A percentile compares a stretch with the other conserved stretches of the same genome.
Evolutionary conservation across 495 filamentous ascomycete genomes (phyloP).

Genomic region (Daldinia grandis): DNA sequence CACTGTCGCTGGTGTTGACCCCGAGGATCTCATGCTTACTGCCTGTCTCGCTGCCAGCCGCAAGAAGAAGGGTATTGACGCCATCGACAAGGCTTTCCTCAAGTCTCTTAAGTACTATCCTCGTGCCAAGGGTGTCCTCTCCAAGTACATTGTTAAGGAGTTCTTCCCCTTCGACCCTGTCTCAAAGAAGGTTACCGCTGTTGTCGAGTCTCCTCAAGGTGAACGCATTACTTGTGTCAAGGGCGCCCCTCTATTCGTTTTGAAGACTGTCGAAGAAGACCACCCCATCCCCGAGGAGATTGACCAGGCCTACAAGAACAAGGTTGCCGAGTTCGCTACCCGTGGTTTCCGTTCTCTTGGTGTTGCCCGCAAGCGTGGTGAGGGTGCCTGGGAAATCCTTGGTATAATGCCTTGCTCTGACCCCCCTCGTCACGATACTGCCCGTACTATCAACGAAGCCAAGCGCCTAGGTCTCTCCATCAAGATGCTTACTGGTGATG

Average conservation of each 20-base stretch:
- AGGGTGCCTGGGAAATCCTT: slow-evolving; percentile 84
- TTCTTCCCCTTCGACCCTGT: slow-evolving; percentile 93
- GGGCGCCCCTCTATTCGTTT: slow-evolving; percentile 85
- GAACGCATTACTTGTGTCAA: slow-evolving; percentile 88
- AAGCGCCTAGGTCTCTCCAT: slow-evolving; percentile 86
- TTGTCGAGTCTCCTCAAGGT: slow-evolving; percentile 82
- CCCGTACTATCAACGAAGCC: slow-evolving; percentile 88
- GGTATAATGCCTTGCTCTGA: slow-evolving; percentile 95
- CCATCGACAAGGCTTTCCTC: slow-evolving; percentile 93
- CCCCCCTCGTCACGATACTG: slow-evolving; percentile 90
- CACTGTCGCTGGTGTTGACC: slow-evolving; percentile 78
- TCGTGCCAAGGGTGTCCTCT: slow-evolving; percentile 74
- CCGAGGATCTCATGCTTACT: slow-evolving; percentile 87
- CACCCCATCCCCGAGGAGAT: slow-evolving; percentile 76
- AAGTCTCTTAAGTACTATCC: slow-evolving; percentile 84
- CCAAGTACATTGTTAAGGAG: slow-evolving; percentile 78
- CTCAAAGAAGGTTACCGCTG: slow-evolving; percentile 88
- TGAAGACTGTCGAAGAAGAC: slow-evolving; percentile 84
- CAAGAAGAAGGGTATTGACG: slow-evolving; percentile 94
- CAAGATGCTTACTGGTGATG: slow-evolving; percentile 98
- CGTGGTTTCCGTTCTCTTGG: slow-evolving; percentile 93
- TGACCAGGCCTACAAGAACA: slow-evolving; percentile 83
- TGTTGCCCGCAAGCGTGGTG: slow-evolving; percentile 84
- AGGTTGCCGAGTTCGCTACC: slow-evolving; percentile 87
- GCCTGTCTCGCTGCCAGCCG: slow-evolving; percentile 90